Base-by-base conservation (phyloP, 2,329 filamentous ascomycete genomes). In the Pseudogymnoascus sp. region DNA sequence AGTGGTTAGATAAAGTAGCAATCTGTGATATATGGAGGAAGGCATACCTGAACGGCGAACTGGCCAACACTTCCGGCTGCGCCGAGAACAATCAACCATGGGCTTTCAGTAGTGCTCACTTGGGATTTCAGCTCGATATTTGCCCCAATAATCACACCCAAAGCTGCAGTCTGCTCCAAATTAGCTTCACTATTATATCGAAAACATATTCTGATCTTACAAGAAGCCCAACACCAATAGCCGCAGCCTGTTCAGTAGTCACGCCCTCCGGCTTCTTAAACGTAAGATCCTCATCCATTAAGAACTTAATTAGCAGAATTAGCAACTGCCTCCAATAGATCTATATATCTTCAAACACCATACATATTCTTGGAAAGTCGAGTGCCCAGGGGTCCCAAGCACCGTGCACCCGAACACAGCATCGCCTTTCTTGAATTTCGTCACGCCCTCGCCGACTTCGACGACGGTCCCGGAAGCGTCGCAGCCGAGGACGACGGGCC, bases 41-140 rank as follows among this genome's bases (percentile, higher is more conserved):
- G n/a, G 21, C 66, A 5, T 62, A 66, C 69, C 64, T 76, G 74
- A 1, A 75, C 69, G 2, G 69, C 73, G 62, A 69, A 76, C 61
- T 74, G 72, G 1, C 75, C 75, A 11, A 77, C 75, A 5, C 66
- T 69, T 0, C 75, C 75, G 37, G 71, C 69, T 2, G 71, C 75
- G 0, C 76, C 76, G 11, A 77, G 63, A 14, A 77, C 64, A 14
- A 77, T 64, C 21, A 77, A 62, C 75, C 76, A 77, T 65, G 76
- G 73, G 12, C 73, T 69, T 14, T 68, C 68, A 7, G 68, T 4
- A 54, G 1, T 31, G n/a, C 26, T 31, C 23, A 16, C 63, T 1
- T 63, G 29, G 0, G 60, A 66, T 6, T 66, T 64, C 0, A 76
- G 63, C 0, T 68, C 54, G 0, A 75, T 54, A 2, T 70, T 66